Evolutionary conservation across 768 basidiomycete species (phyloP), one percentile per base, ranked within the genome.

Genomic region (Glaciozyma antarctica): DNA sequence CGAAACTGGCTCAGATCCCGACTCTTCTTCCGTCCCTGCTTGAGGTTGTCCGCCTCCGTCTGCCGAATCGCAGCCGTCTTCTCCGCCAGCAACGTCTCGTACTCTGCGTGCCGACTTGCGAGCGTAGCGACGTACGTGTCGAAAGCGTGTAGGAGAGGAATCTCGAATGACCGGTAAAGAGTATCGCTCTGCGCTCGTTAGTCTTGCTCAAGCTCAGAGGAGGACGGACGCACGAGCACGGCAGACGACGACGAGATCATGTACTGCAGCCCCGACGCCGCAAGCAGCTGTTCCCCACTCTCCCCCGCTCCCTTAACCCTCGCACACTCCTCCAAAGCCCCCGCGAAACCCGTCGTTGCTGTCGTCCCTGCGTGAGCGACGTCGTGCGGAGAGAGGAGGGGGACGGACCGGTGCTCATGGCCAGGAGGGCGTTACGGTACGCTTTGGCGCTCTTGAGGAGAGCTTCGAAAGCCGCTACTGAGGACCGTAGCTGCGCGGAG

Each of bases 1-100:
- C 70, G 54, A 43, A 71, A 71, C 55, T 67, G 66, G n/a, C 62
- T 61, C n/a, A 71, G 51, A 45, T 71, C 64, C 12, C 70, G 63
- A 12, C 44, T 60, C 70, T 68, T 71, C 49, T 71, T 71, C 60
- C 56, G 53, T 4, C 70, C 70, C 5, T 55, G 52, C 52, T 56
- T 47, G 45, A 71, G 58, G 63, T 71, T 71, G 43, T 71, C 70
- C n/a, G 64, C 67, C 41, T 71, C 70, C 5, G 70, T 71, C 51
- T 71, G 57, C 16, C 67, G 62, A 17, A 71, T 66, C 57, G 49
- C 60, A 9, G 57, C 49, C 16, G 67, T 71, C 62, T 63, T 65
- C 34, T 68, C 62, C 28, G 65, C 57, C 13, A 71, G 44, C 10
- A 68, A 53, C 5, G 55, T 58, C 24, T 71, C 70, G 70, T 71